Conservation (phyloP, 192 early-diverging fungal genomes). For the Mortierella antarctica region DNA sequence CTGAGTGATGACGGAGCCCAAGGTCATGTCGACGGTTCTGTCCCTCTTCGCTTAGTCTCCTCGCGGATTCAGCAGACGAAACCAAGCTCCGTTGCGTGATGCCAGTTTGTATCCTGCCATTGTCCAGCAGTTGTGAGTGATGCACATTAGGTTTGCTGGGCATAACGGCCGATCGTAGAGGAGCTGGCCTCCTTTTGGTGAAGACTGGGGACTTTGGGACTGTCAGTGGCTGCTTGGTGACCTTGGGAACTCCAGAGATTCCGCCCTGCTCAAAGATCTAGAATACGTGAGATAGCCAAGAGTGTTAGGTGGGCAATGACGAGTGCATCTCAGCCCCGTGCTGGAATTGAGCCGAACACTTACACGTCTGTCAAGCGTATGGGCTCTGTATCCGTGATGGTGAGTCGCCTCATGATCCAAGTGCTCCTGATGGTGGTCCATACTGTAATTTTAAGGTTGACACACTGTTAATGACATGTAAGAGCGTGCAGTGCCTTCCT, state of each 20-base stretch:
- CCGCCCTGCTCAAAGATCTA: conserved; percentile 28
- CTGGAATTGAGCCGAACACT: not conserved
- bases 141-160: not conserved
- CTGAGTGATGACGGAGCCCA: not conserved
- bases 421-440: not conserved
- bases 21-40: not conserved
- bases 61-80: conserved; percentile 40
- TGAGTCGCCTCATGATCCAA: conserved; percentile 14
- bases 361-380: conserved; percentile 24
- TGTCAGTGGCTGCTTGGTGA: conserved; percentile 15
- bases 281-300: not conserved
- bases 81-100: conserved; percentile 31
- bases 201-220: conserved; percentile 35
- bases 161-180: conserved; percentile 13
- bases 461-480: not conserved
- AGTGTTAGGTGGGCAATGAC: not conserved
- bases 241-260: conserved; percentile 23
- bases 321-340: too few species aligned
- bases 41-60: conserved; percentile 24
- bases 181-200: conserved; percentile 25
- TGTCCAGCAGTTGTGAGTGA: conserved; percentile 5
- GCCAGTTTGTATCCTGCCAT: not conserved
- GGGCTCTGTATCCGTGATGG: conserved; percentile 12
- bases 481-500: not conserved
- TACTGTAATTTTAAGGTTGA: not conserved